Conservation (phyloP, 1,284 basidiomycete species). For the Pseudozyma flocculosa region DNA sequence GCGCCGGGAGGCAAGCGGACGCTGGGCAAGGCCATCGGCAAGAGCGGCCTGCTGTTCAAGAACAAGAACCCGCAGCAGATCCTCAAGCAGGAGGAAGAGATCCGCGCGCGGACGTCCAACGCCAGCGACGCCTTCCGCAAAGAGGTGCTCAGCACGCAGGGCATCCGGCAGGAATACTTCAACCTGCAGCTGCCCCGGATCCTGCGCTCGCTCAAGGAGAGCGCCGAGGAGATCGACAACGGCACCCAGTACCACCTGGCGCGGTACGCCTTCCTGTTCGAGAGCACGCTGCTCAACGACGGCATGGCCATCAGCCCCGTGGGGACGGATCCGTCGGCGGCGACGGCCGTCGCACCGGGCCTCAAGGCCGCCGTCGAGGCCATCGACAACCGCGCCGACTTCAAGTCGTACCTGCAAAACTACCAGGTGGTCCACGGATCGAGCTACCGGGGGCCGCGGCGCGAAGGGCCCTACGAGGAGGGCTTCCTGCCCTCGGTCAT, state of each 20-base stretch:
- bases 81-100: constrained; percentile 90
- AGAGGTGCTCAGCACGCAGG: constrained; percentile 84
- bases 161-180: constrained; percentile 88
- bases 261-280: constrained; percentile 89
- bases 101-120: constrained; percentile 76
- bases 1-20: constrained; percentile 47
- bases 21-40: constrained; percentile 74
- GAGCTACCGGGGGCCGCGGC: constrained; percentile 59
- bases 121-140: constrained; percentile 87
- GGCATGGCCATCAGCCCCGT: constrained; percentile 78
- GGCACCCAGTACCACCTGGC: constrained; percentile 95
- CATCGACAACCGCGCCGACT: constrained; percentile 92
- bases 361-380: constrained; percentile 82
- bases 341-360: too few relatives aligned
- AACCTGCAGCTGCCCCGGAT: constrained; percentile 93
- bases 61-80: constrained; percentile 87
- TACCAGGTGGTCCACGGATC: constrained; percentile 79
- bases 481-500: constrained; percentile 44
- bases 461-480: constrained; percentile 59
- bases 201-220: constrained; percentile 88
- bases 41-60: constrained; percentile 84
- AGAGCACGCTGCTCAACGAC: constrained; percentile 84
- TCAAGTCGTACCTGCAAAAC: constrained; percentile 95
- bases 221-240: constrained; percentile 91
- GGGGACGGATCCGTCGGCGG: constrained; percentile 42